These are phyloP conservation scores for Crithidia sp. DNA, from an alignment of 208 protist species.

Conservation along the genomic window DNA sequence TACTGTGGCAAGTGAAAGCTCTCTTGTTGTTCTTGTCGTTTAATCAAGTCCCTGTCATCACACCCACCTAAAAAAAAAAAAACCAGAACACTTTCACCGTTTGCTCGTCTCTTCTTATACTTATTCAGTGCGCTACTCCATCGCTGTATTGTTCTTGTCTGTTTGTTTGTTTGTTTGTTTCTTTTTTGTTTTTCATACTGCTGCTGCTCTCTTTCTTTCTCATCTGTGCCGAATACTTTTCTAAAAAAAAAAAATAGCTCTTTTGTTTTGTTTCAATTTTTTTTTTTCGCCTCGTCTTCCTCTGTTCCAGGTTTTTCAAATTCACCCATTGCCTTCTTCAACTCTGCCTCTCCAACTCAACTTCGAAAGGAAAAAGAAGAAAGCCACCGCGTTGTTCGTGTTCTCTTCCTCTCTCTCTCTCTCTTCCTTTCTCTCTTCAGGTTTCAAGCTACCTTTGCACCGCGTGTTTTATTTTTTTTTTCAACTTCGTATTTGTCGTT, in stretches of 20 bases:
- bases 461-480: not conserved
- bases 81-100: not conserved
- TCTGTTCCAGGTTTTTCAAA: not conserved
- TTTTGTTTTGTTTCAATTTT: too few relatives aligned
- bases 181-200: too few relatives aligned
- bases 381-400: not conserved
- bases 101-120: not conserved
- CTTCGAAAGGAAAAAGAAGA: not conserved
- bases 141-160: not conserved
- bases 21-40: too few relatives aligned
- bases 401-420: not conserved
- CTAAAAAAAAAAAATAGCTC: too few relatives aligned
- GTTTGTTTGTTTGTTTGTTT: constrained; percentile 22
- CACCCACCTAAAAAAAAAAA: not conserved
- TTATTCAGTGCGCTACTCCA: not conserved
- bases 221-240: too few relatives aligned
- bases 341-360: not conserved
- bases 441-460: too few relatives aligned
- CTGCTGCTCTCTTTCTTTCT: too few relatives aligned
- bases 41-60: too few relatives aligned
- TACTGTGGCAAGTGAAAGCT: not conserved
- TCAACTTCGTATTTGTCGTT: too few relatives aligned
- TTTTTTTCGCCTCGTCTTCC: not conserved
- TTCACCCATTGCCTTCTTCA: not conserved
- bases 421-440: not conserved